phyloP scores from a whole-genome alignment of 2,329 filamentous ascomycete species.

The Pezicula rhizophila region DNA sequence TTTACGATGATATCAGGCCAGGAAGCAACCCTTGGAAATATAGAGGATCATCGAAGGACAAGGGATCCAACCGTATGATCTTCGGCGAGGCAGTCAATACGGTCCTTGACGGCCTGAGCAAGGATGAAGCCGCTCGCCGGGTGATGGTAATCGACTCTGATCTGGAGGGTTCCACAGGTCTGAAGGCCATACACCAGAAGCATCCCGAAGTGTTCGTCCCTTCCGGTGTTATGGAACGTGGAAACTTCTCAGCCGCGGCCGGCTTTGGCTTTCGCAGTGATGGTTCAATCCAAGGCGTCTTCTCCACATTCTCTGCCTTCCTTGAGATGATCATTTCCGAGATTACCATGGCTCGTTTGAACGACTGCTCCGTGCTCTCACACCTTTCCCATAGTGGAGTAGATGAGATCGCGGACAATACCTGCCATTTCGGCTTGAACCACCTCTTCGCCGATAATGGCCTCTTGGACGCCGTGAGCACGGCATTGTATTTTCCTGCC shows the following conservation, averaged over 20 bases:
- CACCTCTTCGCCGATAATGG: slow-evolving; percentile 35
- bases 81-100: slow-evolving; percentile 33
- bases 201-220: slow-evolving; percentile 33
- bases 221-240: slow-evolving; percentile 34
- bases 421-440: slow-evolving; percentile 35
- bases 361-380: slow-evolving; percentile 31
- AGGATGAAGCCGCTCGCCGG: slow-evolving; percentile 30
- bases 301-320: slow-evolving; percentile 36
- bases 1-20: slow-evolving; percentile 13
- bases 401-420: slow-evolving; percentile 36
- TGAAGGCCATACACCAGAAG: slow-evolving; percentile 30
- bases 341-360: slow-evolving; percentile 34
- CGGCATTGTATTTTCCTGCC: slow-evolving; percentile 32
- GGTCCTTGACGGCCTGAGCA: slow-evolving; percentile 30
- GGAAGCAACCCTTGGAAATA: slow-evolving; percentile 22
- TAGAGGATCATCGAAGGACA: slow-evolving; percentile 28
- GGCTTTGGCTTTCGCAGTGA: slow-evolving; percentile 32
- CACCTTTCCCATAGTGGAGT: slow-evolving; percentile 35
- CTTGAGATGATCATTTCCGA: slow-evolving; percentile 34
- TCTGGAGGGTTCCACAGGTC: slow-evolving; percentile 32
- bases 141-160: slow-evolving; percentile 36
- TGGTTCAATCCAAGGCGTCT: slow-evolving; percentile 31
- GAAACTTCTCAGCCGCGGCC: slow-evolving; percentile 34
- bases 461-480: slow-evolving; percentile 30
- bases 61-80: slow-evolving; percentile 30